phyloP scores from a whole-genome alignment of 345 rosid species.

The Citrus medica region DNA sequence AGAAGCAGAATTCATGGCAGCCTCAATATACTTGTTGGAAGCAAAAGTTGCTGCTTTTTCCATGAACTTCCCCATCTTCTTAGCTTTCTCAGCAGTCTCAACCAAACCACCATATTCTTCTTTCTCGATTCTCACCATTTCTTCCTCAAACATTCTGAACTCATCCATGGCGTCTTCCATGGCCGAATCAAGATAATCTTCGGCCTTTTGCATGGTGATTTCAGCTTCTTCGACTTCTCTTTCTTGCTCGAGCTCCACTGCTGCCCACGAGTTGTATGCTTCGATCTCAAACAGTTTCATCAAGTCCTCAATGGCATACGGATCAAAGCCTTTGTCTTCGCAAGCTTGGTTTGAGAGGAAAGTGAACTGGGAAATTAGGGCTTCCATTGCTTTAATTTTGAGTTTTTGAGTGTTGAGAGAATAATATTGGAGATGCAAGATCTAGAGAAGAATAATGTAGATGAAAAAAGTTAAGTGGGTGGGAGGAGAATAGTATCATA shows the following conservation, averaged over 20 bases:
- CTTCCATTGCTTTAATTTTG: conserved; percentile 46
- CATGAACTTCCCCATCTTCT: conserved; percentile 52
- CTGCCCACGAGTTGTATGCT: conserved; percentile 83
- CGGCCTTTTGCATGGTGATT: conserved; percentile 43
- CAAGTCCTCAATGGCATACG: conserved; percentile 66
- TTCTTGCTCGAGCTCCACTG: conserved; percentile 46
- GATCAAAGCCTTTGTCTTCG: conserved; percentile 68
- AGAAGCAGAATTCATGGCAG: conserved; percentile 73
- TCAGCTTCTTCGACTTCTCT: conserved; percentile 49
- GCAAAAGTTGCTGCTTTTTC: conserved; percentile 64
- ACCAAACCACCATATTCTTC: conserved; percentile 41
- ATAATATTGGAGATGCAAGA: background rate
- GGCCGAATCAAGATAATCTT: conserved; percentile 56
- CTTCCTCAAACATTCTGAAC: conserved; percentile 59
- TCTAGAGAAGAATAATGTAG: background rate
- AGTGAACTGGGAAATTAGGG: conserved; percentile 68
- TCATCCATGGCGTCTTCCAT: conserved; percentile 85
- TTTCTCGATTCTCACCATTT: conserved; percentile 54
- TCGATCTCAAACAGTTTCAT: conserved; percentile 82
- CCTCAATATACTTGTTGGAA: conserved; percentile 66
- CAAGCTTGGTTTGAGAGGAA: conserved; percentile 71
- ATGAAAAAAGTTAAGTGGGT: background rate
- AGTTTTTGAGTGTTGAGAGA: background rate
- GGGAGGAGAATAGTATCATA: background rate
- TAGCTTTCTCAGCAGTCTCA: conserved; percentile 56